A percentile compares a stretch with the other conserved stretches of the same genome.
phyloP scores from a whole-genome alignment of 371 early-diverging fungal species.

The Apophysomyces elegans region DNA sequence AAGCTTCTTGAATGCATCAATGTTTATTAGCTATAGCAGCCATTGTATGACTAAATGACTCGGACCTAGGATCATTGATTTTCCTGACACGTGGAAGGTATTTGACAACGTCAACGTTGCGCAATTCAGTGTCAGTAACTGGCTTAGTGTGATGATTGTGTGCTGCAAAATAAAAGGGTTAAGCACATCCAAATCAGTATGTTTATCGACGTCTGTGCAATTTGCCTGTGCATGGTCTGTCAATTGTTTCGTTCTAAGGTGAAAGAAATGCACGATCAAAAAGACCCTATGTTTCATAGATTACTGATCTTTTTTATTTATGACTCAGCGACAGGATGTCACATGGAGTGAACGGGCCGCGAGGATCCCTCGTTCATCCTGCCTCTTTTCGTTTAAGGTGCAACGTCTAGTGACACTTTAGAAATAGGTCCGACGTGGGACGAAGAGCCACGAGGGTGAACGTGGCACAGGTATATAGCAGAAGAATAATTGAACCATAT shows the following conservation, averaged over 20 bases:
- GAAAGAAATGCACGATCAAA: no score
- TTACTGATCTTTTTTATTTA: not conserved
- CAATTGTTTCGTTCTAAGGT: no score
- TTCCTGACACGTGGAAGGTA: conserved; percentile 5
- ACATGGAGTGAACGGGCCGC: conserved; percentile 8
- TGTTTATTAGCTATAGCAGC: not conserved
- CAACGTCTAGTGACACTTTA: conserved; percentile 5
- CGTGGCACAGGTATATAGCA: conserved; percentile 2
- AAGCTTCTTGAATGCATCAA: no score
- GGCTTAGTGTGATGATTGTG: not conserved
- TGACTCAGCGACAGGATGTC: not conserved
- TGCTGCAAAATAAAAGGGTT: no score
- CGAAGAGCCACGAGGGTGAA: conserved; percentile 10
- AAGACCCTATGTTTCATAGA: not conserved
- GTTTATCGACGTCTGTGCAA: no score
- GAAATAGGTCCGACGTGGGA: conserved; percentile 12
- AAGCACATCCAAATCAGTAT: no score
- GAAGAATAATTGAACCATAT: not conserved
- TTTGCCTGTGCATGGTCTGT: no score
- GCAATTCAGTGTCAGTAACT: not conserved
- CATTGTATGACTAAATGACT: not conserved
- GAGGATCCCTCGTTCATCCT: conserved; percentile 10
- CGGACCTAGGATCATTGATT: not conserved
- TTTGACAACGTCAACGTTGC: conserved; percentile 8
- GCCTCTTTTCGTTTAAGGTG: conserved; percentile 3